phyloP scores from a whole-genome alignment of 495 filamentous ascomycete species.

The Xylaria sp. region DNA sequence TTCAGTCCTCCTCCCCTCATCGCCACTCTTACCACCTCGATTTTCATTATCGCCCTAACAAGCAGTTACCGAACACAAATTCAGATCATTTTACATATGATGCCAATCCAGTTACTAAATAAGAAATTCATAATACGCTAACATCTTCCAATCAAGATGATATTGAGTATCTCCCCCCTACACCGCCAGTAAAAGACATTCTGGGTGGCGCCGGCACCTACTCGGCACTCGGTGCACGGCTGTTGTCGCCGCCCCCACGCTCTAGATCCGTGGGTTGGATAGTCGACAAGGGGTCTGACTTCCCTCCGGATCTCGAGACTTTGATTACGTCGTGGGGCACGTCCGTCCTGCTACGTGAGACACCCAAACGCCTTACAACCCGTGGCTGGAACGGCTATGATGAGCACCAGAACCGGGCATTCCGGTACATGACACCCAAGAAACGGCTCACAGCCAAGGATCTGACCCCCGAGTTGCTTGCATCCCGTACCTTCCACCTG shows the following conservation, averaged over 20 bases:
- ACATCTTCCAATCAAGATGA: slow-evolving; percentile 68
- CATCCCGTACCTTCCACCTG: slow-evolving; percentile 81
- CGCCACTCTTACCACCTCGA: slow-evolving; percentile 4
- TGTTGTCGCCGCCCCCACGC: slow-evolving; percentile 72
- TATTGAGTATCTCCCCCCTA: slow-evolving; percentile 76
- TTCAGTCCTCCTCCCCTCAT: background rate
- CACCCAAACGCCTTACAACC: slow-evolving; percentile 75
- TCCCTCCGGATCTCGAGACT: slow-evolving; percentile 68
- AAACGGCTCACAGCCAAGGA: slow-evolving; percentile 67
- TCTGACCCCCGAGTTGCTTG: slow-evolving; percentile 59
- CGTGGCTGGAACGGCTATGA: slow-evolving; percentile 91
- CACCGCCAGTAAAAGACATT: slow-evolving; percentile 69
- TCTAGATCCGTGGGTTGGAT: slow-evolving; percentile 80
- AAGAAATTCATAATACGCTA: slow-evolving; percentile 11
- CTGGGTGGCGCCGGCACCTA: slow-evolving; percentile 89
- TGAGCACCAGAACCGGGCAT: slow-evolving; percentile 63
- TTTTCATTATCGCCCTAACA: background rate
- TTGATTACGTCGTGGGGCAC: slow-evolving; percentile 77
- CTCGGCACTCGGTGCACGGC: slow-evolving; percentile 83
- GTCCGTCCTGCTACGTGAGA: slow-evolving; percentile 68
- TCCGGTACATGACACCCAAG: slow-evolving; percentile 89
- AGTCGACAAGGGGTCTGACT: slow-evolving; percentile 87
- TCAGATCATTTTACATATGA: slow-evolving; percentile 3
- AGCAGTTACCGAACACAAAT: background rate
- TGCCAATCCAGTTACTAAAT: slow-evolving; percentile 11